phyloP scores from a whole-genome alignment of 495 filamentous ascomycete genomes.

The Podospora pseudoanserina region DNA sequence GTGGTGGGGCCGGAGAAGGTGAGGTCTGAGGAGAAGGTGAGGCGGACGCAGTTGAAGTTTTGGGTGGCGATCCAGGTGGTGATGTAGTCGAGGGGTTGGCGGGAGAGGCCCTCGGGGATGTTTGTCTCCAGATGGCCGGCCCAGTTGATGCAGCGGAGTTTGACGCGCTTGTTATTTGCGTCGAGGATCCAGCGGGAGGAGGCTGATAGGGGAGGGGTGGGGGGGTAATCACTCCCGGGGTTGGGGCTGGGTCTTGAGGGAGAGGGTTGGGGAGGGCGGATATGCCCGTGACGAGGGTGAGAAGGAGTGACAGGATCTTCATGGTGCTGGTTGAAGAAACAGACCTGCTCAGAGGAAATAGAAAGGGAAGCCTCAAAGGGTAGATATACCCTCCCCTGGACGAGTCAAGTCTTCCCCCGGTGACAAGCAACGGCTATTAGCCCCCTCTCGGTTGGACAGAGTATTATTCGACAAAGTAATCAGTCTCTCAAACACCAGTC shows the following conservation, averaged over 20 bases:
- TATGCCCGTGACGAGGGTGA: constrained; percentile 21
- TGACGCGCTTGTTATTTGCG: constrained; percentile 43
- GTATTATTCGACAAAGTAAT: neutral
- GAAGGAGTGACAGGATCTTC: constrained; percentile 1
- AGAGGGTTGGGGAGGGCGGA: constrained; percentile 26
- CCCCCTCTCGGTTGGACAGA: neutral
- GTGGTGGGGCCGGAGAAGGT: constrained; percentile 38
- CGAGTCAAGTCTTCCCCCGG: neutral
- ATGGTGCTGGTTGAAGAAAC: constrained; percentile 21
- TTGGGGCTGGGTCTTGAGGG: constrained; percentile 1
- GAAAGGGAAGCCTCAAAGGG: neutral
- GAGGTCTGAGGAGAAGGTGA: constrained; percentile 52
- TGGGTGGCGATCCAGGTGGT: constrained; percentile 40
- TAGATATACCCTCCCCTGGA: neutral
- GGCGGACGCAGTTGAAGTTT: constrained; percentile 53
- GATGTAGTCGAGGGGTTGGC: constrained; percentile 42
- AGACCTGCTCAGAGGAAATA: neutral
- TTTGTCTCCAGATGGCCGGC: constrained; percentile 48
- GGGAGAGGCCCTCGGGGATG: constrained; percentile 49
- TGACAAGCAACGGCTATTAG: neutral
- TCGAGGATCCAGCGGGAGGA: constrained; percentile 51
- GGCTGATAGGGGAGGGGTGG: constrained; percentile 37
- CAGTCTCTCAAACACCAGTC: neutral
- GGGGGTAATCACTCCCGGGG: neutral
- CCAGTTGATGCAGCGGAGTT: constrained; percentile 53